Conservation (phyloP, 1,284 basidiomycete species). For the Hemileia vastatrix region DNA sequence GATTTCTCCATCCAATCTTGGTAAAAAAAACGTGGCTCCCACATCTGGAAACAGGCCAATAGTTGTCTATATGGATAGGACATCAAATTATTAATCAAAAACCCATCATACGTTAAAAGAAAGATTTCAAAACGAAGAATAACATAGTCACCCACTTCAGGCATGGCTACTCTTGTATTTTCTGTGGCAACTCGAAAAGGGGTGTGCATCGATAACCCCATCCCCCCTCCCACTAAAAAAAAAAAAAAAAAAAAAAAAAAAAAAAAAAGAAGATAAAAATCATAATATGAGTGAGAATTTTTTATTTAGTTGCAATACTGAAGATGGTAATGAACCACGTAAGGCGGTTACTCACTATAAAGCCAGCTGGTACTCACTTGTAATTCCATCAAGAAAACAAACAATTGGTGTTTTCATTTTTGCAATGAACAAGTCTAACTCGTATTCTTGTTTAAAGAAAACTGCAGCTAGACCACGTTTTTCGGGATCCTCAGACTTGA, state of each 20-base stretch:
- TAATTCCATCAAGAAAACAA: slow-evolving; percentile 77
- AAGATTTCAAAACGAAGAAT: background rate
- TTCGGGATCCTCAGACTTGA: slow-evolving; percentile 26
- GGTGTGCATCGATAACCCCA: slow-evolving; percentile 78
- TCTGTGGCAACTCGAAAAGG: slow-evolving; percentile 89
- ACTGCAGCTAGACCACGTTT: slow-evolving; percentile 55
- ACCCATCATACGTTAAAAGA: slow-evolving; percentile 62
- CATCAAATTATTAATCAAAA: no score
- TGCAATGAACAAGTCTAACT: slow-evolving; percentile 75
- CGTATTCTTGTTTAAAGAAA: slow-evolving; percentile 91
- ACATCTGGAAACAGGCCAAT: slow-evolving; percentile 66
- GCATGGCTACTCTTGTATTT: slow-evolving; percentile 90
- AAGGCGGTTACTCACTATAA: no score
- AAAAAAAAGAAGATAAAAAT: slow-evolving; percentile 16
- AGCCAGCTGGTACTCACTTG: slow-evolving; percentile 55
- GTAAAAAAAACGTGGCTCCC: slow-evolving; percentile 79
- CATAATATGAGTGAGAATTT: background rate
- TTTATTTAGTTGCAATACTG: background rate
- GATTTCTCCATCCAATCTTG: slow-evolving; percentile 78
- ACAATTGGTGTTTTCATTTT: slow-evolving; percentile 76
- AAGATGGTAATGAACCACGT: background rate
- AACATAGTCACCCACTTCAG: slow-evolving; percentile 51
- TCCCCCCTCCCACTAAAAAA: slow-evolving; percentile 81
- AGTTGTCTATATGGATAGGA: slow-evolving; percentile 35
- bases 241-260: background rate